Percentiles rank a stretch among this genome's conserved stretches.
Conservation (phyloP, 148 eudicot genomes). For the Rhododendron williamsianum region DNA sequence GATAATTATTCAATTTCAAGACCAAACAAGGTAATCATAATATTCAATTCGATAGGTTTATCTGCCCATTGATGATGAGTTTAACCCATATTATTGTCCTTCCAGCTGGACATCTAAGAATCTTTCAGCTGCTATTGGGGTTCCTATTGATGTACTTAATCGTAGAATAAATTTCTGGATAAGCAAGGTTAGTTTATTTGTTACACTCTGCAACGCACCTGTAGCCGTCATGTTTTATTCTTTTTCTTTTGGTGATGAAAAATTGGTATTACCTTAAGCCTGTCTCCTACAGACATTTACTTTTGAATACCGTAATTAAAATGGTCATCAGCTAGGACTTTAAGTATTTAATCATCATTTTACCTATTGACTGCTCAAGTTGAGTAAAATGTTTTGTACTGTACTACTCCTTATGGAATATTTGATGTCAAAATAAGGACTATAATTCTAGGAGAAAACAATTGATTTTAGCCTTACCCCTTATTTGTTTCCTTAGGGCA, state of each 20-base stretch:
- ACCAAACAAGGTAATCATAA: constrained; percentile 54
- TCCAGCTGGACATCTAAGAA: constrained; percentile 87
- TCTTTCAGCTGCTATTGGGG: constrained; percentile 85
- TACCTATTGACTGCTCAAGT: background rate
- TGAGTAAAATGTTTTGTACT: background rate
- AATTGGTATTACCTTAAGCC: background rate
- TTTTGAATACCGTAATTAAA: background rate
- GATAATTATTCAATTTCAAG: constrained; percentile 82
- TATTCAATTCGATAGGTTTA: constrained; percentile 8
- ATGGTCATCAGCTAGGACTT: background rate
- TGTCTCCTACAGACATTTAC: background rate
- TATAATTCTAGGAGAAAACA: background rate
- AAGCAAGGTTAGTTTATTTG: constrained; percentile 61
- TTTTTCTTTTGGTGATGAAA: background rate
- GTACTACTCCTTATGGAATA: background rate
- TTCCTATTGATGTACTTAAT: constrained; percentile 72
- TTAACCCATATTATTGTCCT: constrained; percentile 8
- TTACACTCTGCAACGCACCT: background rate
- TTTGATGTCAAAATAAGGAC: background rate
- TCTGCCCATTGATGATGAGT: constrained; percentile 1
- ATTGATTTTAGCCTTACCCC: background rate
- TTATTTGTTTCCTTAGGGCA: constrained; percentile 46
- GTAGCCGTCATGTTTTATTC: background rate
- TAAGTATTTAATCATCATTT: background rate
- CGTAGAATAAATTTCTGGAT: constrained; percentile 88